phyloP scores from a whole-genome alignment of 106 monocot genomes.

The Iris macrosiphon region DNA sequence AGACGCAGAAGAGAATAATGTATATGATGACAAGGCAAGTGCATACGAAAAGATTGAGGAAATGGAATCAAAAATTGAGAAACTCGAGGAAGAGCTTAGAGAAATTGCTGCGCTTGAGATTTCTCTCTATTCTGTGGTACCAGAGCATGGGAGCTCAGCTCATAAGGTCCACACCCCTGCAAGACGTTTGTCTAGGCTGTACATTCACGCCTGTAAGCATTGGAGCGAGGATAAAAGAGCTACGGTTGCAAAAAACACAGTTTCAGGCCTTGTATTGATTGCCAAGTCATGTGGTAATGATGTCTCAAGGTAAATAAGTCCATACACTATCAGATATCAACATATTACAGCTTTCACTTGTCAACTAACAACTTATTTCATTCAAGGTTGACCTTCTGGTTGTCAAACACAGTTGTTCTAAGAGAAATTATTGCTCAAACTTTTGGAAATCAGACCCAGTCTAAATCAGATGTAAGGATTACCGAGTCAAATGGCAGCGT shows the following conservation, averaged over 20 bases:
- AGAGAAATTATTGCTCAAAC: slow-evolving; percentile 76
- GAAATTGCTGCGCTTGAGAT: slow-evolving; percentile 98
- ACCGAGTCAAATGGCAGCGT: slow-evolving; percentile 47
- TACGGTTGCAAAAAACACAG: slow-evolving; percentile 72
- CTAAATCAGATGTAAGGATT: slow-evolving; percentile 21
- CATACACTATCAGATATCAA: background rate
- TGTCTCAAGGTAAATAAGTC: slow-evolving; percentile 64
- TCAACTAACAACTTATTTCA: background rate
- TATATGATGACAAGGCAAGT: slow-evolving; percentile 29
- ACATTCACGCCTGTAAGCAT: slow-evolving; percentile 82
- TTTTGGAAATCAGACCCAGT: slow-evolving; percentile 53
- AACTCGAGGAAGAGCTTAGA: slow-evolving; percentile 86
- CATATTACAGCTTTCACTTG: background rate
- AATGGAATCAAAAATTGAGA: slow-evolving; percentile 72
- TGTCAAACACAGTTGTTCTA: slow-evolving; percentile 81
- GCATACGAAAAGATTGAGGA: slow-evolving; percentile 55
- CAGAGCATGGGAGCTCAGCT: slow-evolving; percentile 91
- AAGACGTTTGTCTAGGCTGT: slow-evolving; percentile 81
- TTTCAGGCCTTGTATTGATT: slow-evolving; percentile 81
- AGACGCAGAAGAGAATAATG: slow-evolving; percentile 61
- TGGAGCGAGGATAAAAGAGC: slow-evolving; percentile 69
- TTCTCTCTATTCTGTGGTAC: slow-evolving; percentile 87
- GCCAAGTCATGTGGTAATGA: slow-evolving; percentile 92
- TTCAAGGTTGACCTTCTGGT: slow-evolving; percentile 91
- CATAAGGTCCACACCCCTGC: slow-evolving; percentile 97